Base-by-base conservation (phyloP, 2,329 filamentous ascomycete species). In the Penicillium hesseltinei region DNA sequence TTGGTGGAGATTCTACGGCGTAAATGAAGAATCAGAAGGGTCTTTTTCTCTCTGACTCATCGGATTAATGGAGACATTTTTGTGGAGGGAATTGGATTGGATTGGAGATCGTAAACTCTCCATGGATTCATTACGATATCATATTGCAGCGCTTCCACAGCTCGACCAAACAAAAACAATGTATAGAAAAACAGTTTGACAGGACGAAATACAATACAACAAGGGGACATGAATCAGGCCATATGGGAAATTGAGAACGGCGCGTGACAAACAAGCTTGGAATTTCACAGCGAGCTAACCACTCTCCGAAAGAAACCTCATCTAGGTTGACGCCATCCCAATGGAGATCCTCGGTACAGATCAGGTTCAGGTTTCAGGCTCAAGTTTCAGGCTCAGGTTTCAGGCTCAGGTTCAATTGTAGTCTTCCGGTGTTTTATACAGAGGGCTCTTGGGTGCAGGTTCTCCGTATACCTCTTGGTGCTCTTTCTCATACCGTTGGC, bases 401-500 rank as follows among this genome's bases (percentile, higher is more conserved):
- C 7, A 8, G 46, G 17, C 27, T 42, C 23, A 9, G 6, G 9
- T 44, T 25, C 27, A 35, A 15, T n/a, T 21, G 15, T 23, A 15
- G 29, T 7, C 31, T 44, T 51, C 40, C 21, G 17, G 23, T 44
- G 42, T 27, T 7, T 51, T 7, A 10, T 25, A 11, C 17, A 3
- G 19, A 11, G 19, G 0, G 15, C 8, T 23, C 39, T 27, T 35
- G 15, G 21, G 21, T 25, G 39, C 39, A n/a, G 49, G 49, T 11
- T 19, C 15, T 67, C 74, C 75, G 58, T 77, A 78, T 3, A 70
- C 70, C 31, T 73, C 67, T 36, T 60, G 63, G 60, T 73, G 66
- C 62, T 77, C 74, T 36, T 65, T 67, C 7, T 53, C 33, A 56
- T 76, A 78, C 36, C 74, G 73, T 40, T 63, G 60, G 15, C 50